Base-by-base conservation (phyloP, 176 grass and related monocot genomes). In the Themeda triandra region DNA sequence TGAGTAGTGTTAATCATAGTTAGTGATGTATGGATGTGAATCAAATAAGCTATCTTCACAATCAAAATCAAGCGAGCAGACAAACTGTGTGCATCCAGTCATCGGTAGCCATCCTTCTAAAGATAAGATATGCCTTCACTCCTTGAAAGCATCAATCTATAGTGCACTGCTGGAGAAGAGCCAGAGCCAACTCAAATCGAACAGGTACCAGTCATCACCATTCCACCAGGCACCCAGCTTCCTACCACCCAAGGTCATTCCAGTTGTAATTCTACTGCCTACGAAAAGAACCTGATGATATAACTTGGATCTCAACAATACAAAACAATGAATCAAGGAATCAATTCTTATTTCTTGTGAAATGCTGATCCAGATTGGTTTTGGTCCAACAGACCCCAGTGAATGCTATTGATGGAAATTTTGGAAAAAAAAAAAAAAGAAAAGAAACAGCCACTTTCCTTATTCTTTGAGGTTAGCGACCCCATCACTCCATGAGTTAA, bases 111-210 rank as follows among this genome's bases (percentile, higher is more conserved):
- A 40, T 53, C 67, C 58, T 77, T 68, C 17, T 41, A 78, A 65
- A n/a, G 6, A 70, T 82, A 75, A n/a, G 21, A 82, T 76, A 75
- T 75, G 56, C n/a, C 41, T 46, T 75, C 44, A 4, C 68, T 69
- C 56, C 32, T 76, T 77, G 13, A 63, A 63, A 32, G 29, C n/a
- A 77, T 8, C 40, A 63, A n/a, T 17, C 63, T 40, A 70, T n/a
- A 53, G 19, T 6, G 36, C 5, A 44, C 10, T 35, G 67, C 39
- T 59, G 10, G 49, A 63, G 33, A 4, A 73, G n/a, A n/a, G n/a
- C 41, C 74, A 74, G 45, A 45, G 25, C 8, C 13, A 49, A 36
- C 59, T 68, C 35, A 80, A 66, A 74, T 51, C 25, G 13, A 65
- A 53, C 14, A 77, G 31, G 45, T 8, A 80, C 18, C 51, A 56